These are phyloP conservation scores for Gremmenia infestans DNA, from an alignment of 2,329 filamentous ascomycete species.

Conservation along the genomic window DNA sequence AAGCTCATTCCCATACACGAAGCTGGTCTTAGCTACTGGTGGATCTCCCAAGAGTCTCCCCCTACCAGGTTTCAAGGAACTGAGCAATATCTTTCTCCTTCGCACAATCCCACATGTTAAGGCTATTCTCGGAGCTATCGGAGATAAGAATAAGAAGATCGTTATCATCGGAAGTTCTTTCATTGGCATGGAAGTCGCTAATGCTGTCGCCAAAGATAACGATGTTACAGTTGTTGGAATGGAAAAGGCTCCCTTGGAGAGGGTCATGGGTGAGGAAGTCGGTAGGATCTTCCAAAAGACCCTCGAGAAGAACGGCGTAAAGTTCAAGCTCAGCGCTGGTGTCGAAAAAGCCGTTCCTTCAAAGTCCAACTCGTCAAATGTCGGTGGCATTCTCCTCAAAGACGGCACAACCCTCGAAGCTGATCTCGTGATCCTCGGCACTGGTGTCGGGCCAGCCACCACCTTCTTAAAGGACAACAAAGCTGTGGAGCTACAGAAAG, in stretches of 20 bases:
- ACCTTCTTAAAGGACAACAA: constrained; percentile 72
- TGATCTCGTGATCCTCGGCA: constrained; percentile 86
- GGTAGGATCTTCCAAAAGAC: constrained; percentile 74
- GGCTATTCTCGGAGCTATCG: constrained; percentile 72
- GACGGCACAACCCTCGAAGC: constrained; percentile 81
- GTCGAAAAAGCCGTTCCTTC: constrained; percentile 82
- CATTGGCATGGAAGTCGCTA: constrained; percentile 97
- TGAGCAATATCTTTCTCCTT: constrained; percentile 83
- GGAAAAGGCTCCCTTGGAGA: constrained; percentile 79
- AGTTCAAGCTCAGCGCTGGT: constrained; percentile 75
- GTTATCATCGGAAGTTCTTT: constrained; percentile 91
- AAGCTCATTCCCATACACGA: constrained; percentile 70
- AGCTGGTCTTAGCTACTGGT: constrained; percentile 86
- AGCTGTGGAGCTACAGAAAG: constrained; percentile 65
- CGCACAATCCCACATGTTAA: constrained; percentile 73
- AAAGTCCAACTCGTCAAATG: constrained; percentile 58
- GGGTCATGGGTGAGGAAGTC: constrained; percentile 76
- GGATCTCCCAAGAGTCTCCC: constrained; percentile 73
- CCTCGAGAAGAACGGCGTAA: constrained; percentile 81
- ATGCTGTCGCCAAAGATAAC: constrained; percentile 74
- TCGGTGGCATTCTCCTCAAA: constrained; percentile 77
- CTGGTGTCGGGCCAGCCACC: constrained; percentile 83
- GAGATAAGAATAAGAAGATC: constrained; percentile 82
- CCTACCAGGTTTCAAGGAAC: constrained; percentile 76
- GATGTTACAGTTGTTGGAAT: constrained; percentile 82